phyloP scores from a whole-genome alignment of 2,329 filamentous ascomycete species.

The Stemphylium lycopersici region DNA sequence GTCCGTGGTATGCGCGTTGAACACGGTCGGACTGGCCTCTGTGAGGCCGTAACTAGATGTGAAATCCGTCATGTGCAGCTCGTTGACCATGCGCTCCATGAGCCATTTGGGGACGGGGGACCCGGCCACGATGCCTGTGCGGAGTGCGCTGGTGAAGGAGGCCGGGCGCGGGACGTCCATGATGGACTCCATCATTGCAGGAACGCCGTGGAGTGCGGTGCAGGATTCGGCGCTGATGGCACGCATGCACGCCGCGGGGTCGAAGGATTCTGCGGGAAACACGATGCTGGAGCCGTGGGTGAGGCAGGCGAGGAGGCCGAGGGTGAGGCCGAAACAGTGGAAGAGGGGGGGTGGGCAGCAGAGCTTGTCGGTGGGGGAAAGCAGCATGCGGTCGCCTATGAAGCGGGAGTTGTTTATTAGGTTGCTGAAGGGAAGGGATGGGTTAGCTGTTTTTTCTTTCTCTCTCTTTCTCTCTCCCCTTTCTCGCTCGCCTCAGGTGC shows the following conservation, averaged over 20 bases:
- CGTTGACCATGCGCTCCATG: constrained; percentile 73
- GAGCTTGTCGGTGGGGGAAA: constrained; percentile 68
- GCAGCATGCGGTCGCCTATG: constrained; percentile 72
- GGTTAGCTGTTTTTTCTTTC: neutral
- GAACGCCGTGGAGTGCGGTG: constrained; percentile 80
- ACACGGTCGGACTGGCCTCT: constrained; percentile 79
- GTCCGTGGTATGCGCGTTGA: constrained; percentile 79
- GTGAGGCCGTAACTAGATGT: constrained; percentile 66
- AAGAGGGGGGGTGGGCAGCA: constrained; percentile 86
- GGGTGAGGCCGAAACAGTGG: constrained; percentile 83
- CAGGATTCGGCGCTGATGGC: constrained; percentile 61
- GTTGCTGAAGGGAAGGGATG: constrained; percentile 31
- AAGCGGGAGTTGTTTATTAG: constrained; percentile 51
- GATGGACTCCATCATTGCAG: constrained; percentile 80
- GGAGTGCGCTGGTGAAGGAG: constrained; percentile 56
- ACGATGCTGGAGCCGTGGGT: constrained; percentile 79
- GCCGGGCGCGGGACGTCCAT: constrained; percentile 56
- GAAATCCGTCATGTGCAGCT: constrained; percentile 77
- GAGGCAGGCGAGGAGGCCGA: constrained; percentile 73
- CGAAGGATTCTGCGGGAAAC: constrained; percentile 75
- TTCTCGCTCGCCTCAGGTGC: too few relatives aligned
- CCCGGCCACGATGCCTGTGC: constrained; percentile 80
- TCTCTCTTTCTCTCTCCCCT: neutral
- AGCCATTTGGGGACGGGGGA: constrained; percentile 76
- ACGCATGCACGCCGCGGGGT: constrained; percentile 67